phyloP scores from a whole-genome alignment of 2,329 filamentous ascomycete species.

The Ceratocystiopsis sp. region DNA sequence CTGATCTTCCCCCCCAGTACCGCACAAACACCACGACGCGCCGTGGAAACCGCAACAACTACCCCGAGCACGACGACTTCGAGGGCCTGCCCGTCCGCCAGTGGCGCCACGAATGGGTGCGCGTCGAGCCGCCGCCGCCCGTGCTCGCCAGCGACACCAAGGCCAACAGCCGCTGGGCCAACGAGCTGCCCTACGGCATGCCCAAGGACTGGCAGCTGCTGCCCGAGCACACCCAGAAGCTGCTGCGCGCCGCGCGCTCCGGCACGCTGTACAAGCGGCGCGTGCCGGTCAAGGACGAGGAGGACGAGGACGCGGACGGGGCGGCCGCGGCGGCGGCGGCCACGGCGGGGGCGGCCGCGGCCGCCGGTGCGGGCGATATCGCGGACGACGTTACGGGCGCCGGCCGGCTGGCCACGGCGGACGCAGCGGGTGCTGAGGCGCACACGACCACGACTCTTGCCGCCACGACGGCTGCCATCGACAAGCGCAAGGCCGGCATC shows the following conservation, averaged over 20 bases:
- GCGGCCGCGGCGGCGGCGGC: neutral
- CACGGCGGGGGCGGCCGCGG: neutral
- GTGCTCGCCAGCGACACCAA: constrained; percentile 38
- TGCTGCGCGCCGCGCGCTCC: constrained; percentile 65
- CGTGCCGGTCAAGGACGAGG: constrained; percentile 42
- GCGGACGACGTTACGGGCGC: no score
- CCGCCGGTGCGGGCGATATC: constrained; percentile 7
- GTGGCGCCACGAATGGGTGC: constrained; percentile 62
- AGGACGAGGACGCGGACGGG: constrained; percentile 28
- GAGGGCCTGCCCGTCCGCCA: constrained; percentile 73
- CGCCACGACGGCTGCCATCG: neutral
- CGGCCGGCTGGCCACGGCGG: constrained; percentile 17
- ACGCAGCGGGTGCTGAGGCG: neutral
- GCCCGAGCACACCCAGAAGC: constrained; percentile 61
- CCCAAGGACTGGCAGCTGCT: constrained; percentile 70
- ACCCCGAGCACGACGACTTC: constrained; percentile 44
- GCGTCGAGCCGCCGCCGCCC: constrained; percentile 46
- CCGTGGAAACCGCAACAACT: constrained; percentile 37
- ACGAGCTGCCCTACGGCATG: constrained; percentile 63
- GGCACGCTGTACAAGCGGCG: constrained; percentile 60
- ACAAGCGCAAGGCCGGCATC: constrained; percentile 26
- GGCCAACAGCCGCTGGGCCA: constrained; percentile 52
- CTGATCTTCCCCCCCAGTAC: constrained; percentile 5
- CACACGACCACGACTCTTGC: neutral
- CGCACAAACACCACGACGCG: constrained; percentile 26